Evolutionary conservation across 2,329 filamentous ascomycete genomes (phyloP), one percentile per base, ranked within the genome.

Genomic region (Botrytis paeoniae): DNA sequence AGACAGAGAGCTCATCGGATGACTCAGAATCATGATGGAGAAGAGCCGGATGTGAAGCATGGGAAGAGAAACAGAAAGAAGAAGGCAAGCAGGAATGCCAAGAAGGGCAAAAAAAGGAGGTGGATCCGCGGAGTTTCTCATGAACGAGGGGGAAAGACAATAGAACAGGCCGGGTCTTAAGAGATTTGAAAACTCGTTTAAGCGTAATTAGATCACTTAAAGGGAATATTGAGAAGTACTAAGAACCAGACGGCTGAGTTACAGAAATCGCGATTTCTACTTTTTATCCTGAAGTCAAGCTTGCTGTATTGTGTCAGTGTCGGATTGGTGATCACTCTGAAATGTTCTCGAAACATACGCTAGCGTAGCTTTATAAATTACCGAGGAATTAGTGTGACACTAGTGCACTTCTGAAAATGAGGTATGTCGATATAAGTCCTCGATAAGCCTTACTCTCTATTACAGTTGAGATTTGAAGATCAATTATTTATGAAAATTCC

Each of bases 1-100:
- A 12, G 1, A 10, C 9, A 9, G 9, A 10, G 9, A 45, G 18
- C 7, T 22, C 2, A 45, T 22, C 2, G 4, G 7, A 9, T 3
- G 20, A 4, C 45, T 48, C 3, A 8, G 3, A 48, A 22, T 48
- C 22, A n/a, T 10, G 4, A 25, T 22, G 45, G 45, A n/a, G 10
- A 14, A n/a, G 12, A n/a, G 48, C 6, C 4, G 12, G 7, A 16
- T n/a, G 22, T 2, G 48, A 5, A 54, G 25, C 4, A 16, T 3
- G 25, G 5, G 48, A 54, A n/a, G 5, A 25, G 12, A n/a, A n/a
- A 51, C 25, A 10, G 14, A 41, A 41, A 54, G 12, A 43, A 20
- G 41, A 43, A 43, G 41, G 3, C 39, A 12, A 41, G 39, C 39
- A 41, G 39, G 14, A 3, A 41, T 41, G 4, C 41, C 18, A 20